A percentile compares a stretch with the other conserved stretches of the same genome.
These are phyloP conservation scores for Penicillium bialowiezense DNA, from an alignment of 495 filamentous ascomycete genomes.

Conservation along the genomic window DNA sequence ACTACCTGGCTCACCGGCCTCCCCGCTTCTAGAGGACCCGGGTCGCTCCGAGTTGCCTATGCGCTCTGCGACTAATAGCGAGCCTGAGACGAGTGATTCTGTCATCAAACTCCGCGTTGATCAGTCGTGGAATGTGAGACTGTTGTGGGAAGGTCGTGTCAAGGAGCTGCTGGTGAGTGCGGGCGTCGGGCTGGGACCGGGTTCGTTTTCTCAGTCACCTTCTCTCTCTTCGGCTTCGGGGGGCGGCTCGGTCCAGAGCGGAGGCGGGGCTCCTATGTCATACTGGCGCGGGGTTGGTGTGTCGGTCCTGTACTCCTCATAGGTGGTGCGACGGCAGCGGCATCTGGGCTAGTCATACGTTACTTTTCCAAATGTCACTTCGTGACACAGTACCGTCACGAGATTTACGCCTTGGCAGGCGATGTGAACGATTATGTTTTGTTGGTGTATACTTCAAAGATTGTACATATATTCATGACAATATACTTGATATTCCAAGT, in stretches of 20 bases:
- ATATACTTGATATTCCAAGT: conserved; percentile 27
- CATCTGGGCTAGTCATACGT: no score
- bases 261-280: conserved; percentile 60
- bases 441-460: conserved; percentile 17
- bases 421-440: conserved; percentile 9
- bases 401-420: no score
- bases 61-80: conserved; percentile 22
- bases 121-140: conserved; percentile 75
- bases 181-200: conserved; percentile 68
- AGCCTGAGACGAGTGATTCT: conserved; percentile 67
- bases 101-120: conserved; percentile 89
- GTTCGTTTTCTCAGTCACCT: conserved; percentile 39
- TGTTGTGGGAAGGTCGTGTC: conserved; percentile 90
- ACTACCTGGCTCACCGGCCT: conserved; percentile 19
- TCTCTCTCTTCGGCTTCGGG: conserved; percentile 22
- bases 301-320: conserved; percentile 91
- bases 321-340: no score
- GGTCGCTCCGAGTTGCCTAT: conserved; percentile 19
- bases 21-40: conserved; percentile 21
- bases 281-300: conserved; percentile 67
- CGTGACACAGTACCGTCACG: no score
- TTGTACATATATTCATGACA: conserved; percentile 36
- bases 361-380: no score
- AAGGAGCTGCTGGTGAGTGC: conserved; percentile 93
- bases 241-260: conserved; percentile 52